Evolutionary conservation across 768 basidiomycete species (phyloP).

Genomic region (Boletus eberwhitei): DNA sequence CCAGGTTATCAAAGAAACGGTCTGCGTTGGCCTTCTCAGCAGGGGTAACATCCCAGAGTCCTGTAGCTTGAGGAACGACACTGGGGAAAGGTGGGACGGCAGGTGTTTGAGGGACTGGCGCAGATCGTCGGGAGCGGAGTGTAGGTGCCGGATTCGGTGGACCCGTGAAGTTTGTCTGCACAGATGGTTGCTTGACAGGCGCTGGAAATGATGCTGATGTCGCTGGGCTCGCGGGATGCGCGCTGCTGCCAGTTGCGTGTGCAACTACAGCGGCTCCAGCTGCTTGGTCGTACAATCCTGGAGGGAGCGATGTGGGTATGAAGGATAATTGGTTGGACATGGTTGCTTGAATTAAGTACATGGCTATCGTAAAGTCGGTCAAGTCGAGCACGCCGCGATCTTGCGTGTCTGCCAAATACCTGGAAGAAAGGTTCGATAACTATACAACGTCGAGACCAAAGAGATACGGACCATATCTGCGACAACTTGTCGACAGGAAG

Average conservation of each 20-base stretch:
- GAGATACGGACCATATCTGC: slow-evolving; percentile 77
- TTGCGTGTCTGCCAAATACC: slow-evolving; percentile 95
- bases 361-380: slow-evolving; percentile 90
- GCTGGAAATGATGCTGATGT: slow-evolving; percentile 37
- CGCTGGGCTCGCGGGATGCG: slow-evolving; percentile 59
- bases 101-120: slow-evolving; percentile 17
- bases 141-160: slow-evolving; percentile 26
- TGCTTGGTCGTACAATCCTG: slow-evolving; percentile 84
- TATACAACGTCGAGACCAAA: not conserved
- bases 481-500: slow-evolving; percentile 82
- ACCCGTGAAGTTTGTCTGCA: slow-evolving; percentile 52
- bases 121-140: slow-evolving; percentile 23
- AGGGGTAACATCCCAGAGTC: slow-evolving; percentile 79
- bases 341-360: slow-evolving; percentile 92
- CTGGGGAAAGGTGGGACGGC: slow-evolving; percentile 29
- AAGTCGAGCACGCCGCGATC: slow-evolving; percentile 84
- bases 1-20: slow-evolving; percentile 77
- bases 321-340: slow-evolving; percentile 77
- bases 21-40: slow-evolving; percentile 78
- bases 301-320: slow-evolving; percentile 74
- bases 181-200: slow-evolving; percentile 60
- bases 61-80: slow-evolving; percentile 23
- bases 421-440: slow-evolving; percentile 29
- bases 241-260: slow-evolving; percentile 59
- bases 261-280: slow-evolving; percentile 40